Evolutionary conservation across 1,284 basidiomycete genomes (phyloP).

Genomic region (Rhodotorula glutinis): DNA sequence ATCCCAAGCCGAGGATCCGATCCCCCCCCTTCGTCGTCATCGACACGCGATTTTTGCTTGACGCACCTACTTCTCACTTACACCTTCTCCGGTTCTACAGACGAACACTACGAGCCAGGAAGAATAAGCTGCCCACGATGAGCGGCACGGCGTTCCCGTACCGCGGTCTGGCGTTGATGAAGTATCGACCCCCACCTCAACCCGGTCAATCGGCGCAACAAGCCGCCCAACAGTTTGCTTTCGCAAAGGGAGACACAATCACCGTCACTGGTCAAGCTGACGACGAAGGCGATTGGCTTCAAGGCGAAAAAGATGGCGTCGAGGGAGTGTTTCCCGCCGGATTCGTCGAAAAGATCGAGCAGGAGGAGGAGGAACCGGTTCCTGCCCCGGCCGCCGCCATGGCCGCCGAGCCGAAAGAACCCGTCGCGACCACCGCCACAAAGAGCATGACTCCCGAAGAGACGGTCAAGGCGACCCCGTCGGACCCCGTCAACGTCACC

Average conservation of each 20-base stretch:
- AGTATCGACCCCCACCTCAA: conserved; percentile 38
- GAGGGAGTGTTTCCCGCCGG: conserved; percentile 47
- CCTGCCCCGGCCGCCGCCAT: conserved; percentile 50
- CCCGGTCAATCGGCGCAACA: background rate
- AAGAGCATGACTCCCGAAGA: background rate
- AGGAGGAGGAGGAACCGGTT: conserved; percentile 61
- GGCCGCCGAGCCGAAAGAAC: conserved; percentile 43
- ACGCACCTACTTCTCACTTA: too few relatives aligned
- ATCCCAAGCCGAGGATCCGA: too few relatives aligned
- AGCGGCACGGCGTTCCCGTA: conserved; percentile 24
- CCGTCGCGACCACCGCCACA: conserved; percentile 39
- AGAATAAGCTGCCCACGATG: background rate
- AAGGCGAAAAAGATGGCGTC: conserved; percentile 44
- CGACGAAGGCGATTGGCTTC: conserved; percentile 49
- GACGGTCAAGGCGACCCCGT: conserved; percentile 3
- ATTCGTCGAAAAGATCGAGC: conserved; percentile 40
- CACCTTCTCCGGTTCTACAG: background rate
- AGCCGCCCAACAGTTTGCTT: conserved; percentile 32
- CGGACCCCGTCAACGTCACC: background rate
- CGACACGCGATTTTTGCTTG: background rate
- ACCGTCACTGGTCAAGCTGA: conserved; percentile 46
- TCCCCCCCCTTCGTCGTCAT: conserved; percentile 1
- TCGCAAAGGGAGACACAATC: conserved; percentile 46
- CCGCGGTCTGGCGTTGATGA: conserved; percentile 26
- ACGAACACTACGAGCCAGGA: background rate